A percentile compares a stretch with the other conserved stretches of the same genome.
Evolutionary conservation across 192 early-diverging fungal genomes (phyloP).

Genomic region (Endogone sp.): DNA sequence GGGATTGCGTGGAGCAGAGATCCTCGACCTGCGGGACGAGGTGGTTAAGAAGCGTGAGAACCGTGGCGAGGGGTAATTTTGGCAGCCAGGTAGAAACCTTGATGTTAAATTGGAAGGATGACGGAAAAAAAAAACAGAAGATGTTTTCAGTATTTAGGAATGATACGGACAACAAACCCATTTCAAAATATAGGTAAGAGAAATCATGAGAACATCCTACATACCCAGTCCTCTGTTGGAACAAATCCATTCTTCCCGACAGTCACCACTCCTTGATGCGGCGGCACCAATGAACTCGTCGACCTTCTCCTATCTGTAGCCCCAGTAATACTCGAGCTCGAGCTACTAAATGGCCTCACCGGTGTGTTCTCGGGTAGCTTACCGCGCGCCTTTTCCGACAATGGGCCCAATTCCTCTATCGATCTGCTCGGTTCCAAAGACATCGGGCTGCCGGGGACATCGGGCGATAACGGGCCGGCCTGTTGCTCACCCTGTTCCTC

Average conservation of each 20-base stretch:
- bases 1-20: constrained; percentile 49
- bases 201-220: constrained; percentile 13
- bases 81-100: constrained; percentile 61
- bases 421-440: neutral
- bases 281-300: constrained; percentile 1
- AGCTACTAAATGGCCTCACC: constrained; percentile 4
- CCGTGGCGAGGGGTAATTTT: constrained; percentile 64
- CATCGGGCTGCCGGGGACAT: constrained; percentile 4
- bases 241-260: constrained; percentile 54
- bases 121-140: neutral
- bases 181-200: constrained; percentile 34
- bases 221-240: constrained; percentile 71
- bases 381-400: constrained; percentile 78
- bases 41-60: constrained; percentile 60
- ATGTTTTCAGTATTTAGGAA: neutral
- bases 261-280: constrained; percentile 15
- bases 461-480: neutral
- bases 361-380: constrained; percentile 46
- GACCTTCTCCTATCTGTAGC: constrained; percentile 14
- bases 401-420: constrained; percentile 12
- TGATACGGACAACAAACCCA: constrained; percentile 16
- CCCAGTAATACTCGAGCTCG: neutral
- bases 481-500: constrained; percentile 21
- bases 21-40: constrained; percentile 68
- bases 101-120: neutral